phyloP scores from a whole-genome alignment of 169 alveolate species.

The Eimeria brunetti region DNA sequence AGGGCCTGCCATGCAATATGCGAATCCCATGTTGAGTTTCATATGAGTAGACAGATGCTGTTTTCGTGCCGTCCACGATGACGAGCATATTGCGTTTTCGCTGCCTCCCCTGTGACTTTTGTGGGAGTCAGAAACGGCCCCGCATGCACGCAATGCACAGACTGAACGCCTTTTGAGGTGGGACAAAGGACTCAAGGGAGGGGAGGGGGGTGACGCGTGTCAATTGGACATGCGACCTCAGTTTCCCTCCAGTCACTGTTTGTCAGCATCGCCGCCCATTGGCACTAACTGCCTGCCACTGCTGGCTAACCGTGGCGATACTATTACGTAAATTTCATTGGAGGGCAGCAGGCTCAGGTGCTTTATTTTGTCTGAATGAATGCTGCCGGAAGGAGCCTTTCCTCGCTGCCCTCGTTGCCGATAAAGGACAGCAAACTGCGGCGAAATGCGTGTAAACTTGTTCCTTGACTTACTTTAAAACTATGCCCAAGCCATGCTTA shows the following conservation, averaged over 20 bases:
- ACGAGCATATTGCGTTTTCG: background rate
- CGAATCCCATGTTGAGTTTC: conserved; percentile 84
- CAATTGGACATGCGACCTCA: background rate
- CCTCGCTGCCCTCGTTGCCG: background rate
- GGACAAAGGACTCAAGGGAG: background rate
- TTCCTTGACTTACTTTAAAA: conserved; percentile 4
- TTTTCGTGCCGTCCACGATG: background rate
- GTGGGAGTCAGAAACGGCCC: conserved; percentile 11
- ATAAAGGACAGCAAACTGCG: background rate
- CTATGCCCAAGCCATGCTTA: background rate
- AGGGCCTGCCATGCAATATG: conserved; percentile 96
- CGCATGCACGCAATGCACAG: background rate
- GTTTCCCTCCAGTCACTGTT: background rate
- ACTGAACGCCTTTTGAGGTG: background rate
- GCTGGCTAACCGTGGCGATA: background rate
- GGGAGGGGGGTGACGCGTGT: background rate
- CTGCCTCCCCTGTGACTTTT: background rate
- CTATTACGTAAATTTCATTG: background rate
- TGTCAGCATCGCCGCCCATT: background rate
- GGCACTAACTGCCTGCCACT: conserved; percentile 14
- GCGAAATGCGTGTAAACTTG: conserved; percentile 8
- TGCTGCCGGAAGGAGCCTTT: background rate
- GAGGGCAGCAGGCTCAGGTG: background rate
- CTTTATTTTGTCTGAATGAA: background rate
- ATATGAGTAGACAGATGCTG: background rate